A percentile compares a stretch with the other conserved stretches of the same genome.
Evolutionary conservation across 202 grass and related monocot species (phyloP).

Genomic region (Dendrocalamus latiflorus): DNA sequence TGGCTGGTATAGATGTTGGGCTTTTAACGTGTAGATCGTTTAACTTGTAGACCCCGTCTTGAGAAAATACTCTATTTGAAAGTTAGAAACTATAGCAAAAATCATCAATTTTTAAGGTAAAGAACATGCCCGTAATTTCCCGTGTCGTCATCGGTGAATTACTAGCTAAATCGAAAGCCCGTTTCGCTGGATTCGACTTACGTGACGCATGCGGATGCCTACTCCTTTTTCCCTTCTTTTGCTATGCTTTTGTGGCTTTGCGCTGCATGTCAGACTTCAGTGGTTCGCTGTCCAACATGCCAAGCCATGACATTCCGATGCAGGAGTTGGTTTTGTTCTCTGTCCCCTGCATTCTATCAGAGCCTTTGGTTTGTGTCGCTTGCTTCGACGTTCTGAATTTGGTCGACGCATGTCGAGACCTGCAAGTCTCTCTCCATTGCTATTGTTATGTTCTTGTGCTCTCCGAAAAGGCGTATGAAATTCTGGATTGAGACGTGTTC

Average conservation of each 20-base stretch:
- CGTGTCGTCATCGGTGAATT: slow-evolving; percentile 7
- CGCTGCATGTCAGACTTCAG: background rate
- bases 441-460: background rate
- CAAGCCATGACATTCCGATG: background rate
- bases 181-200: slow-evolving; percentile 1
- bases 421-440: no score
- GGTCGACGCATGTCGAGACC: no score
- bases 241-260: background rate
- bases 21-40: no score
- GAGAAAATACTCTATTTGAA: no score
- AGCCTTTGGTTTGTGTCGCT: background rate
- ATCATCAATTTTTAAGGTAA: no score
- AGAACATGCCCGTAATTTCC: no score
- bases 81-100: no score
- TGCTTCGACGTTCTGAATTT: background rate
- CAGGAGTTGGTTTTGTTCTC: background rate
- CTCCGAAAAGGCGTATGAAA: no score
- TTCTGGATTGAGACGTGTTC: no score
- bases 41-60: no score
- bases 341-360: background rate
- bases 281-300: background rate
- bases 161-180: background rate
- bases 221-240: background rate
- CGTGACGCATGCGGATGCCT: slow-evolving; percentile 8
- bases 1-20: no score